These are phyloP conservation scores for Diaporthe nobilis DNA, from an alignment of 2,329 filamentous ascomycete species.

Conservation along the genomic window DNA sequence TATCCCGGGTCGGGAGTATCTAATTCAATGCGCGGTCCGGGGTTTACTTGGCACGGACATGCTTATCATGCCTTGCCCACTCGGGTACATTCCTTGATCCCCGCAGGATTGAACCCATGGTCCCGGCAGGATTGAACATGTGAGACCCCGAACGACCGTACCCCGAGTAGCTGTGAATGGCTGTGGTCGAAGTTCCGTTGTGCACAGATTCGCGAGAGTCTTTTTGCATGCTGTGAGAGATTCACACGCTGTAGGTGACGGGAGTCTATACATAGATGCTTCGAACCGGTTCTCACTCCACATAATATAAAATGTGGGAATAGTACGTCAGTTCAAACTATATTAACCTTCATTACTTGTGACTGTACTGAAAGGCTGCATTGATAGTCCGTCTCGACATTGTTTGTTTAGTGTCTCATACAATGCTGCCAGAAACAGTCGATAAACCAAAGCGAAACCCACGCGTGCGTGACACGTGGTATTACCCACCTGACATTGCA, in stretches of 20 bases:
- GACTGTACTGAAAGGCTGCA: neutral
- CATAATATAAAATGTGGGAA: neutral
- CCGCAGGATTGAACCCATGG: neutral
- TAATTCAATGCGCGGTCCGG: neutral
- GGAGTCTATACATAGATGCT: neutral
- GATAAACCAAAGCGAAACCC: neutral
- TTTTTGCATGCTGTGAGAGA: neutral
- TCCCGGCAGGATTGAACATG: neutral
- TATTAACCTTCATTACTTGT: neutral
- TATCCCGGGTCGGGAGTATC: neutral
- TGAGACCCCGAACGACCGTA: neutral
- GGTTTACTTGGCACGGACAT: neutral
- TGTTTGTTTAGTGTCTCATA: neutral
- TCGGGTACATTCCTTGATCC: neutral
- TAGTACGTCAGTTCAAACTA: neutral
- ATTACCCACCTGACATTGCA: conserved; percentile 1
- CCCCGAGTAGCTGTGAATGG: neutral
- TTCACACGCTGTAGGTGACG: neutral
- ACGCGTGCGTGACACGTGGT: neutral
- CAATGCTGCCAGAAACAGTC: neutral
- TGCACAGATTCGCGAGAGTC: neutral
- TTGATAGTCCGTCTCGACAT: neutral
- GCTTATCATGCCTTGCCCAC: neutral
- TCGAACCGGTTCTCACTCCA: neutral
- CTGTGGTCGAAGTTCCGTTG: neutral